Evolutionary conservation across 2,329 filamentous ascomycete species (phyloP).

Genomic region (Magnaporthiopsis rhizophila): DNA sequence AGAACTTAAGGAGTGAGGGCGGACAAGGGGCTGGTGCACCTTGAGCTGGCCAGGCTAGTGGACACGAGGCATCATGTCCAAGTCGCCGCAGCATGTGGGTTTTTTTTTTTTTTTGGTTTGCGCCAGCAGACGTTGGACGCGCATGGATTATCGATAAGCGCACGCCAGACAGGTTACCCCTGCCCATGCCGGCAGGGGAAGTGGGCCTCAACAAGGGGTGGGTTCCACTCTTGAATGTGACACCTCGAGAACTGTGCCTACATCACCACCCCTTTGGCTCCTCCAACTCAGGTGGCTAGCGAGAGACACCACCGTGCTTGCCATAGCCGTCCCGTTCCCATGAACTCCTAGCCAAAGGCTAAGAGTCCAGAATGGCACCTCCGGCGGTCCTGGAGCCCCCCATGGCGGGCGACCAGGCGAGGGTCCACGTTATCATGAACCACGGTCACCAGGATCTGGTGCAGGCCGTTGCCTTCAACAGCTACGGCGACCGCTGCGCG

Average conservation of each 20-base stretch:
- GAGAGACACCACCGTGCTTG: neutral
- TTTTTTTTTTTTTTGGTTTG: neutral
- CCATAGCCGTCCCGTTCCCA: too few relatives aligned
- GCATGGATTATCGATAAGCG: neutral
- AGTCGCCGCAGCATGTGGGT: neutral
- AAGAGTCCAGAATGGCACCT: constrained; percentile 1
- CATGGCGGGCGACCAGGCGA: constrained; percentile 33
- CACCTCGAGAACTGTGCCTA: neutral
- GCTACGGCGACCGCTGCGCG: constrained; percentile 84
- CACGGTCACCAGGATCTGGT: constrained; percentile 75
- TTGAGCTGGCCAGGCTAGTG: neutral
- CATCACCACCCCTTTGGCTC: neutral
- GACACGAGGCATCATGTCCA: constrained; percentile 1
- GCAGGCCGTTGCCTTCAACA: constrained; percentile 81
- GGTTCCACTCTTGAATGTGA: neutral
- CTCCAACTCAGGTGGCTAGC: neutral
- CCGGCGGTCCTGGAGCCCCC: constrained; percentile 18
- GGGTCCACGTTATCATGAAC: constrained; percentile 54
- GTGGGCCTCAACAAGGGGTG: too few relatives aligned
- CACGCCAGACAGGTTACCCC: neutral
- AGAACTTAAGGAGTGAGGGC: neutral
- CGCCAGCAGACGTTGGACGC: too few relatives aligned
- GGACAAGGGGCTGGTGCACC: neutral
- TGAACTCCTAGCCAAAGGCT: neutral
- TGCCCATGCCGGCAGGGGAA: too few relatives aligned